Conservation (phyloP, 2,329 filamentous ascomycete species). For the Xylaria sp. region DNA sequence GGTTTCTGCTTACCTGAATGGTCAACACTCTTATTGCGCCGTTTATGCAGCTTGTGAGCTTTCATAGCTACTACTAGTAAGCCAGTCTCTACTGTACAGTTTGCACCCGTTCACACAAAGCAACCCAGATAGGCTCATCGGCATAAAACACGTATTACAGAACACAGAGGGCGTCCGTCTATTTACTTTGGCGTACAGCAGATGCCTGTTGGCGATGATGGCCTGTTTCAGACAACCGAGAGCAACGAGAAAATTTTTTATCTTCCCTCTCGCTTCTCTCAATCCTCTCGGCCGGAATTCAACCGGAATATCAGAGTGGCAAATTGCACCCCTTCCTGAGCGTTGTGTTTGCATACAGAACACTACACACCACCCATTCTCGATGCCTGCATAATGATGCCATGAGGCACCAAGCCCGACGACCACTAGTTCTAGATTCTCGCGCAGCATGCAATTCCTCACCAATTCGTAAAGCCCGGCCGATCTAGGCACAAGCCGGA, state of each 20-base stretch:
- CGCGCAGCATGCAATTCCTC: conserved; percentile 9
- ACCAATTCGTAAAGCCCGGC: conserved; percentile 15
- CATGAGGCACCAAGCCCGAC: conserved; percentile 22
- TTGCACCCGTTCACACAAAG: conserved; percentile 11
- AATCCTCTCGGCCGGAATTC: conserved; percentile 33
- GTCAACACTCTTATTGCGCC: conserved; percentile 19
- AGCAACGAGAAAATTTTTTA: conserved; percentile 31
- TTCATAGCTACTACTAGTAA: no score
- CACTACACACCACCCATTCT: conserved; percentile 18
- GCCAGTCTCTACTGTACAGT: background rate
- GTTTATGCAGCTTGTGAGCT: conserved; percentile 24
- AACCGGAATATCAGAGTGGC: conserved; percentile 32
- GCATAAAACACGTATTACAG: conserved; percentile 8
- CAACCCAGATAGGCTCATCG: conserved; percentile 1
- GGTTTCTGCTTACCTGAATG: conserved; percentile 15
- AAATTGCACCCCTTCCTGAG: conserved; percentile 25
- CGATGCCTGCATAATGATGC: conserved; percentile 35
- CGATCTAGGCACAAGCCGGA: conserved; percentile 28
- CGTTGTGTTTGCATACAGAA: conserved; percentile 16
- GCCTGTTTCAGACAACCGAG: conserved; percentile 43
- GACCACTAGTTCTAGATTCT: conserved; percentile 30
- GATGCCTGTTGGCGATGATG: conserved; percentile 34
- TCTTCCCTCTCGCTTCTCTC: conserved; percentile 34
- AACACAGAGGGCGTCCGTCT: conserved; percentile 26
- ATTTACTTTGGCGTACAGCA: conserved; percentile 38